Evolutionary conservation across 2,329 filamentous ascomycete genomes (phyloP), one percentile per base, ranked within the genome.

Genomic region (Sporothrix brunneoviolacea): DNA sequence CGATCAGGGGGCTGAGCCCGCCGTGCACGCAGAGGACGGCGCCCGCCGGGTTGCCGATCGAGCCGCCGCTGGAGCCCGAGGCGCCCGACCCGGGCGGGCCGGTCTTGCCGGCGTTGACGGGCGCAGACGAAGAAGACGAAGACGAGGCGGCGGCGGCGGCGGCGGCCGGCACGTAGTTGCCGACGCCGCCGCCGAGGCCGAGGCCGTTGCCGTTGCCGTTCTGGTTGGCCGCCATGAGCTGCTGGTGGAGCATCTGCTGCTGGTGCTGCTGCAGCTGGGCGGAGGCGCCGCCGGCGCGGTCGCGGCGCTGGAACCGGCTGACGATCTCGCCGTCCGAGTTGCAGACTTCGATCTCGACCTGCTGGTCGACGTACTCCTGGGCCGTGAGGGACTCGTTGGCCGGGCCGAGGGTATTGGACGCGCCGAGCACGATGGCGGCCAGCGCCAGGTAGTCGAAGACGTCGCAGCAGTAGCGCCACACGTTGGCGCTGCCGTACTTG

Each of bases 391-490:
- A 64, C 38, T 73, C 74, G 59, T 73, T 77, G 46, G 75, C 57
- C 12, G 59, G 55, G 18, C 76, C 67, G 58, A 86, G 66, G 57
- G 76, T 67, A 75, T 84, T 71, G 68, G 87, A 75, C 71, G 93
- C 90, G 57, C 93, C 93, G n/a, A 95, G 80, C 7, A 93, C 88
- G 57, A 95, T 83, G 41, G 91, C 91, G 47, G 88, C 90, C 5
- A 96, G 80, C 5, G 91, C 89, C 19, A 98, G 82, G 67, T 96
- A 97, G 70, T 98, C 91, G 65, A 98, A 98, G 4, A 97, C 87
- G 62, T 98, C 93, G 70, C 91, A 96, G 72, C 91, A 98, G 65
- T 96, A 91, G 49, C 88, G 80, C 91, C 91, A 97, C 1, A 97
- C 91, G 61, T 96, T 97, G 33, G 91, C 91, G 64, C 86, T 95